Percentiles rank a stretch among this genome's conserved stretches.
phyloP scores from a whole-genome alignment of 805 yeast species.

The Maudiozyma turicensis region DNA sequence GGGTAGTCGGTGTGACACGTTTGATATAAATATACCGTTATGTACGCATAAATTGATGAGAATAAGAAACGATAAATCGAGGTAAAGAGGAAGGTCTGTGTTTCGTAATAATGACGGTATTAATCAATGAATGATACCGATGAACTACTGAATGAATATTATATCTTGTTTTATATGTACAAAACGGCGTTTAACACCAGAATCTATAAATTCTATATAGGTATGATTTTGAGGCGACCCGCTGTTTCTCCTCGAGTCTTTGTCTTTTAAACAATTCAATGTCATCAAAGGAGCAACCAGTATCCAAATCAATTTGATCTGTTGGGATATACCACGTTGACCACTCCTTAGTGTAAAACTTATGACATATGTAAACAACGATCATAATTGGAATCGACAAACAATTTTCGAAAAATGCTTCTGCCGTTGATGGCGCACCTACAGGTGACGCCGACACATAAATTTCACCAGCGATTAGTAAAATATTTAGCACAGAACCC shows the following conservation, averaged over 20 bases:
- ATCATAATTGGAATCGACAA: constrained; percentile 40
- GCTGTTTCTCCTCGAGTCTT: constrained; percentile 25
- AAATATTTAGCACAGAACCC: constrained; percentile 42
- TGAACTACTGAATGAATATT: no score
- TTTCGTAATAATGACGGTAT: no score
- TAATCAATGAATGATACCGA: no score
- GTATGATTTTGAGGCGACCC: constrained; percentile 23
- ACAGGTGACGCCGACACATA: constrained; percentile 65
- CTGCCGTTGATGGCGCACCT: constrained; percentile 31
- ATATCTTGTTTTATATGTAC: not conserved
- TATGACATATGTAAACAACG: constrained; percentile 36
- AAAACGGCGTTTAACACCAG: constrained; percentile 18
- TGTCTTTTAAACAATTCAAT: constrained; percentile 37
- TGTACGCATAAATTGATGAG: no score
- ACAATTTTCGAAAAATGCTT: constrained; percentile 43
- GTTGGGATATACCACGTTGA: constrained; percentile 31
- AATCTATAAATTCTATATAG: constrained; percentile 27
- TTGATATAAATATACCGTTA: no score
- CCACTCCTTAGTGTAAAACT: constrained; percentile 32
- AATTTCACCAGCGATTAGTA: constrained; percentile 56
- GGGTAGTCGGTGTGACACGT: no score
- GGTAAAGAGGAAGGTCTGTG: no score
- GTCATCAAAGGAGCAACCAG: constrained; percentile 44
- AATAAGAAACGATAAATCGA: no score
- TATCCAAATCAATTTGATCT: constrained; percentile 44